phyloP scores from a whole-genome alignment of 2,329 filamentous ascomycete species.

The Botrytis fabae region DNA sequence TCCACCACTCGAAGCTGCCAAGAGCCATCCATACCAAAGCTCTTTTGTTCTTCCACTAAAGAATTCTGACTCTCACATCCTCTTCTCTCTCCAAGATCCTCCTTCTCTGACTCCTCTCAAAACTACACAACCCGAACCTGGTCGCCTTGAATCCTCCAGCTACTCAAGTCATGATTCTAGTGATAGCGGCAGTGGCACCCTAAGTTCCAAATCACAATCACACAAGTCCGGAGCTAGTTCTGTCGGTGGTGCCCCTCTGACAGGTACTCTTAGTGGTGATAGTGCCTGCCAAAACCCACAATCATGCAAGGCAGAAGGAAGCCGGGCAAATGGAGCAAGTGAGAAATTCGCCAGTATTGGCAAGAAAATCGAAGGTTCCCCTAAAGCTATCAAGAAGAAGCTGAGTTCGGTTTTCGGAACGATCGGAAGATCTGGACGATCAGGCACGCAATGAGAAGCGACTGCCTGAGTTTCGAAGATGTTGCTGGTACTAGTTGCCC shows the following conservation, averaged over 20 bases:
- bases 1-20: slow-evolving; percentile 2
- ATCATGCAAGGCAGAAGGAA: neutral
- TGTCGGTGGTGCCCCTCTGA: neutral
- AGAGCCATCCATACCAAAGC: neutral
- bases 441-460: neutral
- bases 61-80: neutral
- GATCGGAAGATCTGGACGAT: slow-evolving; percentile 13
- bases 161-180: neutral
- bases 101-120: slow-evolving; percentile 1
- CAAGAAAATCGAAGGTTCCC: slow-evolving; percentile 10
- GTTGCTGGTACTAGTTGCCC: neutral
- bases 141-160: neutral
- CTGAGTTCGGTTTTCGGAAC: slow-evolving; percentile 21
- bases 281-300: neutral
- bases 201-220: neutral
- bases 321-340: neutral
- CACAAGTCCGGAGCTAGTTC: neutral
- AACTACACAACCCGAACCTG: neutral
- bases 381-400: slow-evolving; percentile 16
- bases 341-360: neutral
- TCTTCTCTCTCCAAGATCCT: slow-evolving; percentile 9
- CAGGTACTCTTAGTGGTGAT: neutral
- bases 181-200: neutral
- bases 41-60: neutral
- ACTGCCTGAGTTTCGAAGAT: neutral